Evolutionary conservation across 345 rosid species (phyloP).

Genomic region (Theobroma cacao): DNA sequence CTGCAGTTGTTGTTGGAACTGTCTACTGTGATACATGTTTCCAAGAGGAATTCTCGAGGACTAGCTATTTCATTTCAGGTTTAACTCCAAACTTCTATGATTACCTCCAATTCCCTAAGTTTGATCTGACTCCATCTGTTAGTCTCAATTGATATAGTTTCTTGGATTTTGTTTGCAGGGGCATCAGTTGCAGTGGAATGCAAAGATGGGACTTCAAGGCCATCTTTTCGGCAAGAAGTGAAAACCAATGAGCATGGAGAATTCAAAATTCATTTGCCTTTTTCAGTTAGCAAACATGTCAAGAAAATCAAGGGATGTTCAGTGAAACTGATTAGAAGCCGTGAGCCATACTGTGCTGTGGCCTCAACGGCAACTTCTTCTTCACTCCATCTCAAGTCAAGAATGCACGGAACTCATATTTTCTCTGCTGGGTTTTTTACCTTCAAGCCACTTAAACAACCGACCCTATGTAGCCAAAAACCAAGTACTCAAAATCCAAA

Average conservation of each 20-base stretch:
- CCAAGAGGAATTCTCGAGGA: conserved; percentile 46
- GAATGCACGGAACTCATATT: conserved; percentile 44
- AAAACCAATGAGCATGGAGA: conserved; percentile 71
- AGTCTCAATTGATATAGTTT: not conserved
- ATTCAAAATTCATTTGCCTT: conserved; percentile 63
- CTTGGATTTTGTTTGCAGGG: conserved; percentile 39
- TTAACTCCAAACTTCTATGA: not conserved
- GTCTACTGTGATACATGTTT: conserved; percentile 92
- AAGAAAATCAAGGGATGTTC: conserved; percentile 66
- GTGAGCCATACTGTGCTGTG: conserved; percentile 68
- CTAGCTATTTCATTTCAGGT: conserved; percentile 84
- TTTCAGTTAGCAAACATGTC: conserved; percentile 62
- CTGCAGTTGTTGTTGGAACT: conserved; percentile 76
- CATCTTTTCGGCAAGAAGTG: conserved; percentile 50
- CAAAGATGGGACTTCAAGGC: conserved; percentile 40
- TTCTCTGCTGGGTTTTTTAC: conserved; percentile 94
- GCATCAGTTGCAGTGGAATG: conserved; percentile 81
- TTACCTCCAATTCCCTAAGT: not conserved
- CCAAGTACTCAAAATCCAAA: conserved; percentile 25
- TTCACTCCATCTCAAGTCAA: conserved; percentile 51
- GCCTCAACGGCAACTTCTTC: conserved; percentile 70
- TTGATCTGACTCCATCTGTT: not conserved
- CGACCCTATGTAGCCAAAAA: conserved; percentile 59
- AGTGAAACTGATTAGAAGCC: conserved; percentile 61
- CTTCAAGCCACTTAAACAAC: conserved; percentile 72